A percentile compares a stretch with the other conserved stretches of the same genome.
phyloP scores from a whole-genome alignment of 805 yeast genomes.

The Suhomyces xylopsoci region DNA sequence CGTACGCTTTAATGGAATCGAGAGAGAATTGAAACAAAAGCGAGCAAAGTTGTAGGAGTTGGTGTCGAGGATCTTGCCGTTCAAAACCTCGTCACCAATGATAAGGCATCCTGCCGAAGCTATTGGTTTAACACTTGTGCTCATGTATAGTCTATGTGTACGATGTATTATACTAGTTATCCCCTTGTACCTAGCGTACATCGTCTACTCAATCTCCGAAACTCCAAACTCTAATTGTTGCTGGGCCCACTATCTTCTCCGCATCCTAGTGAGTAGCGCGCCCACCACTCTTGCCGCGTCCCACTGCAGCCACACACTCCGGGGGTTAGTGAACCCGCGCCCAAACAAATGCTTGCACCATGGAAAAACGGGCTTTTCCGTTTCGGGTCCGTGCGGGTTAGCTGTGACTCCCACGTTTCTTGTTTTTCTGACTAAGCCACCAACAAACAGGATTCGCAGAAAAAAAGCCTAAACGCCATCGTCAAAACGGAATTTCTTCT shows the following conservation, averaged over 20 bases:
- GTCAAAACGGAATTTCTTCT: slow-evolving; percentile 1
- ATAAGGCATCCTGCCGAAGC: slow-evolving; percentile 51
- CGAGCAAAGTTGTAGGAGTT: slow-evolving; percentile 72
- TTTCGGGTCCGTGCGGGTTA: neutral
- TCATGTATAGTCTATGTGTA: slow-evolving; percentile 1
- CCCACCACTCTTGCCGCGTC: neutral
- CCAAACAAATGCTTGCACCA: neutral
- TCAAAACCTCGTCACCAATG: slow-evolving; percentile 86
- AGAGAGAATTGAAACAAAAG: slow-evolving; percentile 58
- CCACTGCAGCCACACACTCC: neutral
- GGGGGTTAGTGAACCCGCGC: neutral
- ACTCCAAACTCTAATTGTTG: neutral
- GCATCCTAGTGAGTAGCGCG: neutral
- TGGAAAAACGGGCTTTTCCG: neutral
- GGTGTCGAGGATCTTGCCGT: slow-evolving; percentile 79
- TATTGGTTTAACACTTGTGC: slow-evolving; percentile 18
- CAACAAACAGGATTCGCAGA: neutral
- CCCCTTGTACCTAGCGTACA: neutral
- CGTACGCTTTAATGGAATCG: slow-evolving; percentile 64
- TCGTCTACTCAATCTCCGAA: neutral
- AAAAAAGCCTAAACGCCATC: slow-evolving; percentile 1
- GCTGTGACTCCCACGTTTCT: neutral
- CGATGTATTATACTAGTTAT: neutral
- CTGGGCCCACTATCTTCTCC: neutral
- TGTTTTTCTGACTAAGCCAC: neutral